Evolutionary conservation across 2,329 filamentous ascomycete species (phyloP), one percentile per base, ranked within the genome.

Genomic region (Fusarium secorum): DNA sequence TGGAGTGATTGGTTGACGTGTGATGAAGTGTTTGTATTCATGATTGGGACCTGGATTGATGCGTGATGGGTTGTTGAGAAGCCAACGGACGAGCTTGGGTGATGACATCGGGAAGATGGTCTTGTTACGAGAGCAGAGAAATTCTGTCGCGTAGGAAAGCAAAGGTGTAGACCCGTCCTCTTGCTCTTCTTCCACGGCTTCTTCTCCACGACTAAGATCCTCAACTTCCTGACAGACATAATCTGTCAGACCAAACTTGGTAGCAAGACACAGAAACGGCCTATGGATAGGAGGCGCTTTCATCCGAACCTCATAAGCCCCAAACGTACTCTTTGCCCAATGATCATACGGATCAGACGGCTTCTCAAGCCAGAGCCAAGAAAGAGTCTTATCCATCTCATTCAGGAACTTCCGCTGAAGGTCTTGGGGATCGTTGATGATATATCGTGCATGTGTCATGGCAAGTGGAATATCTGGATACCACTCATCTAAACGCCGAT

Each of bases 401-500:
- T 64, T 55, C 13, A 64, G 2, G 13, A 63, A 36, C 2, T 11
- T 33, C 1, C n/a, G 28, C 35, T 35, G 30, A 14, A 63, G 30
- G 7, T 10, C 9, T 11, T 24, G 9, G 0, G 35, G 15, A 24
- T 79, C 77, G 3, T 68, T 62, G 4, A 20, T 24, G 22, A 78
- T 64, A 52, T 78, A 68, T 22, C 80, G 70, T 8, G 80, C 78
- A 48, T 82, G 80, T 1, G 80, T 78, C 70, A 82, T 75, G n/a
- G 80, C 78, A 4, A 82, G 74, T 1, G 76, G 77, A 54, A 82
- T 80, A 10, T 79, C 80, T 0, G 80, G 80, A 46, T 79, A 82
- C 80, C 80, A 82, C 42, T 82, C 80, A 22, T 82, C 80, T 18
- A 82, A 65, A 4, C 80, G 71, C 9, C 80, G 79, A 24, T 82